These are phyloP conservation scores for Scheffersomyces coipomensis DNA, from an alignment of 805 yeast species.

Conservation along the genomic window DNA sequence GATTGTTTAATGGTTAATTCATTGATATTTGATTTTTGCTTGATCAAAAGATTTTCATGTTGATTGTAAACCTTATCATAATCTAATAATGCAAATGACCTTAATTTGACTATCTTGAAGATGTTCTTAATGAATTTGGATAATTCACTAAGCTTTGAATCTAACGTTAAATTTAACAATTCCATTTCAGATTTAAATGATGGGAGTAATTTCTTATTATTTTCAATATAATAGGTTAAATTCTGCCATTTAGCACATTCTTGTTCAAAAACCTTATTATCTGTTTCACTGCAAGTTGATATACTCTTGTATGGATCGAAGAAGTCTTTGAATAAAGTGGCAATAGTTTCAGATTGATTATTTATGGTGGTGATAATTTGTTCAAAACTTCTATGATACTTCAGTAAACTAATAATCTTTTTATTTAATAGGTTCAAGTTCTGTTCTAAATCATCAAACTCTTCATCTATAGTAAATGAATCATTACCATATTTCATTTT, in stretches of 20 bases:
- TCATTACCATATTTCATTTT: slow-evolving; percentile 19
- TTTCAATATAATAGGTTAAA: slow-evolving; percentile 15
- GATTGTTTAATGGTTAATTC: slow-evolving; percentile 27
- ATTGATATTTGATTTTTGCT: slow-evolving; percentile 30
- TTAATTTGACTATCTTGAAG: slow-evolving; percentile 20
- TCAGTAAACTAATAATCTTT: slow-evolving; percentile 12
- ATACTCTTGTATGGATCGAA: slow-evolving; percentile 7
- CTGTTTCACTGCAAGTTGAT: not conserved
- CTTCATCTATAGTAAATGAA: slow-evolving; percentile 35
- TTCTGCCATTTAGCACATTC: slow-evolving; percentile 18
- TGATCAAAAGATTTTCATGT: slow-evolving; percentile 25
- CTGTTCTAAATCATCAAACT: slow-evolving; percentile 27
- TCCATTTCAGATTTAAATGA: slow-evolving; percentile 12
- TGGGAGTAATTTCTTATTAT: slow-evolving; percentile 12
- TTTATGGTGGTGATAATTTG: not conserved
- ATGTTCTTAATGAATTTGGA: slow-evolving; percentile 17
- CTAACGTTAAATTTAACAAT: slow-evolving; percentile 5
- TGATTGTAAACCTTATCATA: slow-evolving; percentile 32
- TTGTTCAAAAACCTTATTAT: slow-evolving; percentile 6
- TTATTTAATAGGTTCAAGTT: slow-evolving; percentile 15
- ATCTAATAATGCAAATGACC: slow-evolving; percentile 36
- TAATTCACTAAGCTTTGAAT: slow-evolving; percentile 13
- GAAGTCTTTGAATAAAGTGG: slow-evolving; percentile 6
- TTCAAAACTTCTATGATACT: slow-evolving; percentile 10
- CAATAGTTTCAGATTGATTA: slow-evolving; percentile 1